Evolutionary conservation across 2,329 filamentous ascomycete genomes (phyloP).

Genomic region (Ophiostoma pallidulum): DNA sequence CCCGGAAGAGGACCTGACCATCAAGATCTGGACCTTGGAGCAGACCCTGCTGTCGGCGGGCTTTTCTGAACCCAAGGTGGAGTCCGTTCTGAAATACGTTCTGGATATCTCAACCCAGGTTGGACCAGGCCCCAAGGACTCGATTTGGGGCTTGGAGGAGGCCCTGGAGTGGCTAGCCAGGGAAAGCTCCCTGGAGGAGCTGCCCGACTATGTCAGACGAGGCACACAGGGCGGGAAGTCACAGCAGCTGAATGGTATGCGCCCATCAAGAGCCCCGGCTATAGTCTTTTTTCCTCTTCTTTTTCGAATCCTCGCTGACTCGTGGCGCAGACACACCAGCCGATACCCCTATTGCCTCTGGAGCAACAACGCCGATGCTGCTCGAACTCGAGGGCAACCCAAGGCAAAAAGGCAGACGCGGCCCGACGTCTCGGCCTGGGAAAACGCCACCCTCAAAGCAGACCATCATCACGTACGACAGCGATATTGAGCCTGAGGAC

Average conservation of each 20-base stretch:
- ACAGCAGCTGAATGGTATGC: slow-evolving; percentile 22
- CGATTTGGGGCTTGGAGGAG: slow-evolving; percentile 79
- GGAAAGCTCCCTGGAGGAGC: slow-evolving; percentile 57
- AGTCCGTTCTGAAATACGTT: slow-evolving; percentile 55
- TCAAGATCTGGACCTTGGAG: slow-evolving; percentile 77
- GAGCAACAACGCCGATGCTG: slow-evolving; percentile 39
- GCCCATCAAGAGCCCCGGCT: no score
- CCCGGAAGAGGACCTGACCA: slow-evolving; percentile 68
- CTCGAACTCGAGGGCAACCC: slow-evolving; percentile 25
- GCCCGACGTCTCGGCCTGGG: slow-evolving; percentile 21
- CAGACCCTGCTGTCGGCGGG: slow-evolving; percentile 59
- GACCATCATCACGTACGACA: slow-evolving; percentile 45
- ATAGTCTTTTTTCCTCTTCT: neutral
- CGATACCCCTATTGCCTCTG: slow-evolving; percentile 41
- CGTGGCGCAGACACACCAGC: slow-evolving; percentile 38
- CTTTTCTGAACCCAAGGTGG: slow-evolving; percentile 55
- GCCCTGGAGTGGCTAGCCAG: slow-evolving; percentile 84
- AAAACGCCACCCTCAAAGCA: slow-evolving; percentile 31
- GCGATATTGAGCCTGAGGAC: slow-evolving; percentile 65
- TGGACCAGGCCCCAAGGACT: slow-evolving; percentile 47
- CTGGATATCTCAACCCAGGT: slow-evolving; percentile 58
- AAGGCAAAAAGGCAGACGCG: slow-evolving; percentile 28
- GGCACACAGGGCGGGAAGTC: slow-evolving; percentile 27
- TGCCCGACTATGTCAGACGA: slow-evolving; percentile 59
- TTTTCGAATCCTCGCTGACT: no score